Conservation (phyloP, 306 rosid genomes). For the Adenanthera pavonina region DNA sequence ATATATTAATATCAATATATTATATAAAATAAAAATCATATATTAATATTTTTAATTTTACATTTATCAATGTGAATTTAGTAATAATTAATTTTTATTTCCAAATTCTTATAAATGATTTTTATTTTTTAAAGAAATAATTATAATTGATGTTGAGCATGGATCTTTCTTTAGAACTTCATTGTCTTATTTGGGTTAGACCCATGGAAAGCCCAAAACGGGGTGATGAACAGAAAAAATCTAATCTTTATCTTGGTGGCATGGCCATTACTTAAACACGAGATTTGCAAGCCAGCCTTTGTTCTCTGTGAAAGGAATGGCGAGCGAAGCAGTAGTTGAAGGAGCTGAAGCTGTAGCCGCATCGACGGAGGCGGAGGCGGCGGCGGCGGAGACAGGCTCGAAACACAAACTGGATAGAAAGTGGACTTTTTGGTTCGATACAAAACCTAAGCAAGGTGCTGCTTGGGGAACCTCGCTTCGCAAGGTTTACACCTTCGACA, state of each 20-base stretch:
- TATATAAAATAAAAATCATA: not conserved
- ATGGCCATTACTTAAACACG: not conserved
- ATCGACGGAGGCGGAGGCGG: conserved; percentile 29
- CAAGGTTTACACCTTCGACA: conserved; percentile 76
- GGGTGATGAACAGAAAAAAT: not conserved
- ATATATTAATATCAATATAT: not conserved
- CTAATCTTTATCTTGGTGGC: not conserved
- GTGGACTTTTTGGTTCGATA: conserved; percentile 97
- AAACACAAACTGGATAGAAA: conserved; percentile 76
- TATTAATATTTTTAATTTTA: not conserved
- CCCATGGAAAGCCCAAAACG: not conserved
- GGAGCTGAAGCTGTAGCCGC: conserved; percentile 22
- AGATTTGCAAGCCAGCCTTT: not conserved
- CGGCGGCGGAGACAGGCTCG: conserved; percentile 6
- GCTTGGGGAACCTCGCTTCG: conserved; percentile 92
- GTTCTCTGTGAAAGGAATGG: conserved; percentile 45
- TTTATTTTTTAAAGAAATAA: not conserved
- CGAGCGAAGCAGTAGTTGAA: conserved; percentile 59
- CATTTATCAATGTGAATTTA: too few species aligned
- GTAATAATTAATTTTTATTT: too few species aligned
- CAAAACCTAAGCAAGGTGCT: conserved; percentile 87
- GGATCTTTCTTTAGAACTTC: not conserved
- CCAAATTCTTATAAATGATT: too few species aligned
- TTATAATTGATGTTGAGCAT: not conserved
- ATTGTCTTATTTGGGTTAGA: not conserved